phyloP scores from a whole-genome alignment of 345 rosid genomes.

The Murraya koenigii region DNA sequence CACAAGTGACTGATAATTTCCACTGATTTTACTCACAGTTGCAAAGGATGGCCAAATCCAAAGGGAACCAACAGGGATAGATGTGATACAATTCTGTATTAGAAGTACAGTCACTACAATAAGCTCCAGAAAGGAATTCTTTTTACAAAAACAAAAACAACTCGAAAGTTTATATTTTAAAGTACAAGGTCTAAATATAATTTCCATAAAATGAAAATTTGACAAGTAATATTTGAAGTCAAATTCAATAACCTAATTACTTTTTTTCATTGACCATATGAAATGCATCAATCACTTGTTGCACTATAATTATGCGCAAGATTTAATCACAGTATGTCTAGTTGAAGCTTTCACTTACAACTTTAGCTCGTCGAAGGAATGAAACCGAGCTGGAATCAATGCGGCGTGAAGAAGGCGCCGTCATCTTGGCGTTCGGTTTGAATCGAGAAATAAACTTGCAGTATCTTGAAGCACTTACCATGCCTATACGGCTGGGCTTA shows the following conservation, averaged over 20 bases:
- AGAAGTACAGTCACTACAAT: conserved; percentile 21
- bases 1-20: conserved; percentile 21
- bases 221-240: not conserved
- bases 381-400: not conserved
- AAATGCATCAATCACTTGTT: not conserved
- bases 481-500: not conserved
- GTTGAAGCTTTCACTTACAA: not conserved
- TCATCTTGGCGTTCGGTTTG: not conserved
- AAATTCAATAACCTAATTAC: not conserved
- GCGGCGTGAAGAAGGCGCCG: not conserved
- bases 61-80: conserved; percentile 32
- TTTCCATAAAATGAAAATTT: not conserved
- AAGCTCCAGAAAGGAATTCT: not conserved
- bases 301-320: no score
- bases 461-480: conserved; percentile 22
- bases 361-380: not conserved
- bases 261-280: not conserved
- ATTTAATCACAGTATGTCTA: not conserved
- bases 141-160: no score
- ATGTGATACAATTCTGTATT: conserved; percentile 48
- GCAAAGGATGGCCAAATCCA: conserved; percentile 24
- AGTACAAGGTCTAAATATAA: not conserved
- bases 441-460: conserved; percentile 6
- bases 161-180: not conserved
- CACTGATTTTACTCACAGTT: conserved; percentile 14